Percentiles rank a stretch among this genome's conserved stretches.
Evolutionary conservation across 2,329 filamentous ascomycete species (phyloP).

Genomic region (Emmonsia crescens): DNA sequence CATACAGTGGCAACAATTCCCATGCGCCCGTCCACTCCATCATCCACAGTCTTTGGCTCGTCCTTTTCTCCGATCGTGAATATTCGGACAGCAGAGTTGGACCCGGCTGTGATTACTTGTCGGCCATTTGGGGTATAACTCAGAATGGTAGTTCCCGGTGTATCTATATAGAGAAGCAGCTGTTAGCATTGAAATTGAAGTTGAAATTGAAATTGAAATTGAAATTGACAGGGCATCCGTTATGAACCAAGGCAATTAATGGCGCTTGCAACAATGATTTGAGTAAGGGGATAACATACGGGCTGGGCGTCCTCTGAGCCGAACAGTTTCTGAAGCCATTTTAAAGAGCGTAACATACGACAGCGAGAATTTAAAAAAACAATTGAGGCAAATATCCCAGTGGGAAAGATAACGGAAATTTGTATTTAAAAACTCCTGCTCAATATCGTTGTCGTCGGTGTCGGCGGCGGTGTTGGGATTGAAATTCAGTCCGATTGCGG

Average conservation of each 20-base stretch:
- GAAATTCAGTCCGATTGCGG: background rate
- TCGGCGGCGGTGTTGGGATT: background rate
- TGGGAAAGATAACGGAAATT: background rate
- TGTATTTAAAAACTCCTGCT: background rate
- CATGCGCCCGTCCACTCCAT: slow-evolving; percentile 76
- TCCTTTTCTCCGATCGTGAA: slow-evolving; percentile 87
- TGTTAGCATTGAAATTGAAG: background rate
- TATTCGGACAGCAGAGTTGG: slow-evolving; percentile 85
- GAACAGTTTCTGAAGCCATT: slow-evolving; percentile 29
- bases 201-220: background rate
- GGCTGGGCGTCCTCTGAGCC: slow-evolving; percentile 34
- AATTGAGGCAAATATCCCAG: background rate
- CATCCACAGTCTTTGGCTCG: slow-evolving; percentile 85
- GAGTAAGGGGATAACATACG: slow-evolving; percentile 29
- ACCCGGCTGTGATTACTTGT: slow-evolving; percentile 80
- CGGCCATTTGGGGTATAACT: slow-evolving; percentile 82
- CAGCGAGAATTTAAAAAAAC: background rate
- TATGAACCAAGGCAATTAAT: background rate
- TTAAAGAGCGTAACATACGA: slow-evolving; percentile 43
- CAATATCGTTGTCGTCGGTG: background rate
- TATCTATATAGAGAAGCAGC: slow-evolving; percentile 43
- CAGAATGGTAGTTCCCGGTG: slow-evolving; percentile 74
- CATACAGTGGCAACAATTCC: slow-evolving; percentile 60
- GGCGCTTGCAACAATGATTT: background rate
- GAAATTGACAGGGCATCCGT: slow-evolving; percentile 1